Base-by-base conservation (phyloP, 495 filamentous ascomycete genomes). In the Lasiosphaeria hispida region DNA sequence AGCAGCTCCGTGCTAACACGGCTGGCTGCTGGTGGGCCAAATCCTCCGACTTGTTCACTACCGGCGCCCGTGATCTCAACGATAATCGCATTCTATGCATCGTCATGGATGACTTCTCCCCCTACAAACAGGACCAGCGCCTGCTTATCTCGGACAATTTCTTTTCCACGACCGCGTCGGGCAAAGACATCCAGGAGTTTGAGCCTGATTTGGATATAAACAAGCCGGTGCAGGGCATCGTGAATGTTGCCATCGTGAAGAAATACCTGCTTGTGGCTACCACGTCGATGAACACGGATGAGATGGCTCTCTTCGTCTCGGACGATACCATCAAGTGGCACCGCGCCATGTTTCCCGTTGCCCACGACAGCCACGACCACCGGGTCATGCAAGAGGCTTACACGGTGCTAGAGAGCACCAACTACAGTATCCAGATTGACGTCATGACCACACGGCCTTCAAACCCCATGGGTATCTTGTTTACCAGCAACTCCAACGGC, bases 401-500 rank as follows among this genome's bases (percentile, higher is more conserved):
- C 67, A 98, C 94, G 0, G 79, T 97, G 18, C 78, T 98, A 33
- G 93, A 97, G 73, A 92, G 90, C 60, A 97, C 94, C 14, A 90
- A 96, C 62, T 96, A 97, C 77, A 96, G 92, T 75, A 90, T 98
- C 58, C 92, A 97, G 70, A 85, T 98, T 40, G 92, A 97, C 77
- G 92, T 97, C 60, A 83, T 91, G 77, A 89, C 85, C 1, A 83
- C 83, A 10, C 66, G 67, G 5, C 72, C 78, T 34, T 76, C 75
- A 2, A 83, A 76, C 37, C 85, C 88, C 5, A 90, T 96, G 82
- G 94, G 94, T 18, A 83, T 88, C 2, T 78, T 97, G 15, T 90
- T 95, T 63, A 93, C 89, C 8, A 97, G 93, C 66, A 97, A 97
- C 63, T 96, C 90, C 15, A 94, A 97, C 65, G 94, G 94, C 42